Evolutionary conservation across 2,329 filamentous ascomycete species (phyloP).

Genomic region (Stylonectria norvegica): DNA sequence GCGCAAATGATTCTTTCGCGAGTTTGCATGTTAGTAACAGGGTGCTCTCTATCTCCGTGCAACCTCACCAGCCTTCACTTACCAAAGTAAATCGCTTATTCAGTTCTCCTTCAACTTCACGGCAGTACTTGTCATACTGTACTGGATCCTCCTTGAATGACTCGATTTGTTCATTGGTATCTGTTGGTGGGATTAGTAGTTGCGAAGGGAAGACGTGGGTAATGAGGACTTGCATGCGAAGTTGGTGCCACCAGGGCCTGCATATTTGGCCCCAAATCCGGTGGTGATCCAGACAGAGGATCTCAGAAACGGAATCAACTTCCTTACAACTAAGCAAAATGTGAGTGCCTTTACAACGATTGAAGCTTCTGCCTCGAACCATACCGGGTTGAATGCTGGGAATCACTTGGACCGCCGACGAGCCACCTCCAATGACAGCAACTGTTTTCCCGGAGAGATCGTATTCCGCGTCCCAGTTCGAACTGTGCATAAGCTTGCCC

Average conservation of each 20-base stretch:
- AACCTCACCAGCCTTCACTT: background rate
- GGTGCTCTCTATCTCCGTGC: no score
- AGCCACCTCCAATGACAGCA: constrained; percentile 55
- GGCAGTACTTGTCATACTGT: constrained; percentile 37
- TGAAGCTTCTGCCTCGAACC: background rate
- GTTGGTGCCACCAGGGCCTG: constrained; percentile 13
- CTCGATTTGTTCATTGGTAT: constrained; percentile 37
- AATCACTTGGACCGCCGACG: constrained; percentile 52
- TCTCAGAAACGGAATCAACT: constrained; percentile 35
- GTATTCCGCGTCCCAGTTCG: constrained; percentile 49
- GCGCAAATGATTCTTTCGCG: background rate
- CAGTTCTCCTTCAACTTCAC: constrained; percentile 1
- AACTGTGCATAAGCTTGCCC: constrained; percentile 50
- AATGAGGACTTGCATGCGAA: background rate
- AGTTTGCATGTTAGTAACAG: no score
- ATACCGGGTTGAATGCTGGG: constrained; percentile 37
- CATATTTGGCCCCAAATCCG: constrained; percentile 7
- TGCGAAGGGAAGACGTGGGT: background rate
- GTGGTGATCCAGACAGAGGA: constrained; percentile 39
- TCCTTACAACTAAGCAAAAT: constrained; percentile 20
- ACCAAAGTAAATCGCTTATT: constrained; percentile 4
- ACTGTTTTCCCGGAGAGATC: constrained; percentile 49
- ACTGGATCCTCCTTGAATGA: constrained; percentile 45
- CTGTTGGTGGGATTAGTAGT: background rate
- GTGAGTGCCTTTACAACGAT: no score